A percentile compares a stretch with the other conserved stretches of the same genome.
Evolutionary conservation across 257 asterid species (phyloP).

Genomic region (Paulownia fortunei): DNA sequence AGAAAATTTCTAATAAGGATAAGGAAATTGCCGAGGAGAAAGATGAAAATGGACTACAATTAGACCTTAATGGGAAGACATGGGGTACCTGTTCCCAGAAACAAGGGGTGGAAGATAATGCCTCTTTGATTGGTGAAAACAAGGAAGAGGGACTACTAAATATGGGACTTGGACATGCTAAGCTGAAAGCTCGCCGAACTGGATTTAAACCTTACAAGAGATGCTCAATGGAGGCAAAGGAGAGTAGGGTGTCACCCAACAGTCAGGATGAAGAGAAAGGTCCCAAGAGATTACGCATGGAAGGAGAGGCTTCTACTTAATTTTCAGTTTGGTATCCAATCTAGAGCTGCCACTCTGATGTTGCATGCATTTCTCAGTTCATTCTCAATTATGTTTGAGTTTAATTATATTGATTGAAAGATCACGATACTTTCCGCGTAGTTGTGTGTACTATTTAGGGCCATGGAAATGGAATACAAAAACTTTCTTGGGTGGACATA

Average conservation of each 20-base stretch:
- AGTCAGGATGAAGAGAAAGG: slow-evolving; percentile 68
- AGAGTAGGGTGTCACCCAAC: slow-evolving; percentile 48
- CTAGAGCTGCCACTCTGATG: slow-evolving; percentile 28
- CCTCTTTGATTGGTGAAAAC: slow-evolving; percentile 42
- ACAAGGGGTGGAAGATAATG: slow-evolving; percentile 37
- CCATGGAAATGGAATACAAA: slow-evolving; percentile 43
- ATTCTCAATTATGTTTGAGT: slow-evolving; percentile 37
- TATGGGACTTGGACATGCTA: slow-evolving; percentile 53
- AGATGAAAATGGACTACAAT: slow-evolving; percentile 37
- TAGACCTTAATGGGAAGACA: slow-evolving; percentile 51
- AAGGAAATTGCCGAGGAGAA: slow-evolving; percentile 37
- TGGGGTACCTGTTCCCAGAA: slow-evolving; percentile 36
- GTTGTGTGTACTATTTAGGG: slow-evolving; percentile 47
- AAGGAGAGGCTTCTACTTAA: slow-evolving; percentile 65
- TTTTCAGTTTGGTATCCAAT: slow-evolving; percentile 27
- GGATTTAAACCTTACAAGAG: slow-evolving; percentile 98
- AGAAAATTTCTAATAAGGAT: slow-evolving; percentile 32
- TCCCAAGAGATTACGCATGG: slow-evolving; percentile 83
- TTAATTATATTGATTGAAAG: slow-evolving; percentile 39
- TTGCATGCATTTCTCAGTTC: slow-evolving; percentile 40
- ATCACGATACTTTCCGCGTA: slow-evolving; percentile 42
- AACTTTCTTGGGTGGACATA: slow-evolving; percentile 44
- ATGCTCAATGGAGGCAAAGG: slow-evolving; percentile 88
- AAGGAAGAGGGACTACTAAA: slow-evolving; percentile 49
- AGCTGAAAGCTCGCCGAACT: slow-evolving; percentile 59